Evolutionary conservation across 2,329 filamentous ascomycete genomes (phyloP).

Genomic region (Neoscytalidium dimidiatum): DNA sequence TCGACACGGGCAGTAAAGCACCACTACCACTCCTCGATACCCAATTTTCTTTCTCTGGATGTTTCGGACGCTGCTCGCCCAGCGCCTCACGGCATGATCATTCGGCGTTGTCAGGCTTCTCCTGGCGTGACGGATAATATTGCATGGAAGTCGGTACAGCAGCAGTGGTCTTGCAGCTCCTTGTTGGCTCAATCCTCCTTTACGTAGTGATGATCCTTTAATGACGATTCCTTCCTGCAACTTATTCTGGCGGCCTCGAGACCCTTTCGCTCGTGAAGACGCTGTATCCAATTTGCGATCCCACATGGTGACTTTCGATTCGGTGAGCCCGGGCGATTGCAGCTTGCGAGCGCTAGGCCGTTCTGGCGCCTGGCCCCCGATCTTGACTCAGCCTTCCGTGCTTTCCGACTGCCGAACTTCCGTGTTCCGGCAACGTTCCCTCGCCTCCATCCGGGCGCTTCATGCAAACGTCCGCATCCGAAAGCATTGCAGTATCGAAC

Average conservation of each 20-base stretch:
- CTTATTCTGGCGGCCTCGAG: neutral
- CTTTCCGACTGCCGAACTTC: constrained; percentile 2
- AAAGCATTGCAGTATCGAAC: neutral
- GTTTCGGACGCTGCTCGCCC: constrained; percentile 6
- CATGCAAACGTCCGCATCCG: neutral
- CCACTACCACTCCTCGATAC: constrained; percentile 32
- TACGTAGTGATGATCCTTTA: constrained; percentile 19
- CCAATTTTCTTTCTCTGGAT: constrained; percentile 26
- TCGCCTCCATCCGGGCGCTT: neutral
- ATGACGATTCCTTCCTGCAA: constrained; percentile 6
- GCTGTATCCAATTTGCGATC: neutral
- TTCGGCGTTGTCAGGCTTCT: constrained; percentile 12
- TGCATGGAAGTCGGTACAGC: constrained; percentile 12
- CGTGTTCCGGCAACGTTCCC: neutral
- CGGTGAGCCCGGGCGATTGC: neutral
- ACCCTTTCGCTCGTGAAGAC: neutral
- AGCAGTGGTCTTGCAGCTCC: constrained; percentile 7
- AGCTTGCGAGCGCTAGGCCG: neutral
- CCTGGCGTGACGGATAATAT: constrained; percentile 11
- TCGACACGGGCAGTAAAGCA: neutral
- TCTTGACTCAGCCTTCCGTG: constrained; percentile 11
- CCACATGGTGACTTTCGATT: neutral
- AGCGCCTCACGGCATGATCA: constrained; percentile 15
- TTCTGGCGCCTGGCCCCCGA: neutral
- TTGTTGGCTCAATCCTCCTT: constrained; percentile 2